Conservation (phyloP, 2,329 filamentous ascomycete species). For the Alternaria sp. region DNA sequence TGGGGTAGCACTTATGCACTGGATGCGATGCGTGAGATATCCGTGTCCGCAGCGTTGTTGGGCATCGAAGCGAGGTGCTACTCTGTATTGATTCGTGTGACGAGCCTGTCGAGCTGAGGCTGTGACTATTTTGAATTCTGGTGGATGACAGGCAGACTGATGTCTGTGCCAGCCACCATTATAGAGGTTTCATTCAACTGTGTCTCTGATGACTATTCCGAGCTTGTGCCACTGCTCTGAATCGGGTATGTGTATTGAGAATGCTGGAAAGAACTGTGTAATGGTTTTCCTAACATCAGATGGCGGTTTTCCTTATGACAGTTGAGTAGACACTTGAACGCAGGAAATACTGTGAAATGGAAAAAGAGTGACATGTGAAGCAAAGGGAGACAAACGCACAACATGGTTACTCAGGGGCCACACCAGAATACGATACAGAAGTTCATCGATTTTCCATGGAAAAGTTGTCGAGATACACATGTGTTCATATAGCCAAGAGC, state of each 20-base stretch:
- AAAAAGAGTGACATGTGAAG: background rate
- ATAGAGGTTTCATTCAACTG: background rate
- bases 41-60: constrained; percentile 1
- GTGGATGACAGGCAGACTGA: background rate
- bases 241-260: background rate
- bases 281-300: background rate
- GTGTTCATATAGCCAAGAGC: background rate
- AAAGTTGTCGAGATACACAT: background rate
- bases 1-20: constrained; percentile 14
- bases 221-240: background rate
- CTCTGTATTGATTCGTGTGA: background rate
- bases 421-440: background rate
- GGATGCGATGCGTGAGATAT: constrained; percentile 10
- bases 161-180: background rate
- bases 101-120: constrained; percentile 4
- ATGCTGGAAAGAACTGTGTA: background rate
- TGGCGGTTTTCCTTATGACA: background rate
- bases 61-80: constrained; percentile 4
- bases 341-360: background rate
- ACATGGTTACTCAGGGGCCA: background rate
- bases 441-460: background rate
- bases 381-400: background rate
- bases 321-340: background rate
- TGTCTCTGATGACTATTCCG: background rate
- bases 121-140: constrained; percentile 2